phyloP scores from a whole-genome alignment of 257 asterid species.

The Plantago ovata region DNA sequence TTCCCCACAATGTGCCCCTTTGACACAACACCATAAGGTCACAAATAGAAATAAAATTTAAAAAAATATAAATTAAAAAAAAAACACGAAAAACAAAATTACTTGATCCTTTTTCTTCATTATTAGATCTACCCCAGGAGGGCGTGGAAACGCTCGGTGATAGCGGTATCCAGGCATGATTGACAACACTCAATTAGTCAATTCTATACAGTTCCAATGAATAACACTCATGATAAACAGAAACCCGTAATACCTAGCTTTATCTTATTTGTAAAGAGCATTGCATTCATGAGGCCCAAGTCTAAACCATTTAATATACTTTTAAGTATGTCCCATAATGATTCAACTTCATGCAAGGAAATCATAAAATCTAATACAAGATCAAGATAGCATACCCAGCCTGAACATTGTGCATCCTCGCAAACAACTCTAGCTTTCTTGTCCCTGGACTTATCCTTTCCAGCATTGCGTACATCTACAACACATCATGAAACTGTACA shows the following conservation, averaged over 20 bases:
- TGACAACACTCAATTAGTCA: too few species aligned
- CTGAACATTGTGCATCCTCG: slow-evolving; percentile 89
- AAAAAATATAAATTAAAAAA: too few species aligned
- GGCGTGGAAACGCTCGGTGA: too few species aligned
- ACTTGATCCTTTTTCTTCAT: too few species aligned
- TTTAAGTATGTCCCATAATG: neutral
- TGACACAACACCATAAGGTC: too few species aligned
- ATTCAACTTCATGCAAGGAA: slow-evolving; percentile 8
- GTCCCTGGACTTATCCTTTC: slow-evolving; percentile 96
- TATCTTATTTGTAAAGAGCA: slow-evolving; percentile 14
- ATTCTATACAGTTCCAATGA: neutral
- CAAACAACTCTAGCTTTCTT: slow-evolving; percentile 95
- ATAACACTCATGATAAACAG: neutral
- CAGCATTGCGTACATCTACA: slow-evolving; percentile 90
- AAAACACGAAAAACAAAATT: too few species aligned
- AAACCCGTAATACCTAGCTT: slow-evolving; percentile 10
- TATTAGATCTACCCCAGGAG: too few species aligned
- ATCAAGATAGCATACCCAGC: slow-evolving; percentile 67
- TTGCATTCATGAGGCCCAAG: slow-evolving; percentile 6
- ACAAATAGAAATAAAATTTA: too few species aligned
- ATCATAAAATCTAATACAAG: slow-evolving; percentile 6
- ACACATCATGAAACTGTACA: slow-evolving; percentile 16
- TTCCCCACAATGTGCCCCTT: too few species aligned
- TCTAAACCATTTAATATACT: slow-evolving; percentile 5
- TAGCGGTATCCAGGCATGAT: too few species aligned